Evolutionary conservation across 495 filamentous ascomycete species (phyloP).

Genomic region (Podospora anserina): DNA sequence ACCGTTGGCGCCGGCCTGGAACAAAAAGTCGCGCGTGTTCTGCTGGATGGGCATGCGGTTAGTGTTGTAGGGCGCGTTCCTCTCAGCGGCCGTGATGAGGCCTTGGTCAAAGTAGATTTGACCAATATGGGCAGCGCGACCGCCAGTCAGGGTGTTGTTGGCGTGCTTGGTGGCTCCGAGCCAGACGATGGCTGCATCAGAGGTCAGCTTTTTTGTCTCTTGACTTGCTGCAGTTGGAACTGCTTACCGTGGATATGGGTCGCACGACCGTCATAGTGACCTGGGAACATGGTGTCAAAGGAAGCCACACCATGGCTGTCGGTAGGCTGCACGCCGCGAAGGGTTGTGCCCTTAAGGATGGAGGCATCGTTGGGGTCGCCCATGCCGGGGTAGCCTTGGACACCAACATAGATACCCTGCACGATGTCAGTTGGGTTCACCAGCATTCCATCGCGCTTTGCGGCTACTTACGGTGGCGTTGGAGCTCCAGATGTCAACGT

Average conservation of each 20-base stretch:
- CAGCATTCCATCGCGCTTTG: neutral
- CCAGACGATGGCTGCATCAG: slow-evolving; percentile 43
- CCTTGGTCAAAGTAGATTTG: slow-evolving; percentile 62
- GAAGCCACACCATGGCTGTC: slow-evolving; percentile 47
- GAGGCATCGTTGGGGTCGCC: slow-evolving; percentile 47
- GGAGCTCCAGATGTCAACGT: slow-evolving; percentile 59
- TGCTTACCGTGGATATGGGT: slow-evolving; percentile 42
- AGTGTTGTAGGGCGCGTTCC: slow-evolving; percentile 50
- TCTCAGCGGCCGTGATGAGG: slow-evolving; percentile 47
- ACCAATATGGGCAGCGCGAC: slow-evolving; percentile 53
- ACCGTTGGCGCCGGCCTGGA: slow-evolving; percentile 45
- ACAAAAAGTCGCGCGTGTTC: slow-evolving; percentile 54
- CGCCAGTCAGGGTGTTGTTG: slow-evolving; percentile 53
- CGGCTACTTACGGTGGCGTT: slow-evolving; percentile 36
- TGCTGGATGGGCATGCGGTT: slow-evolving; percentile 50
- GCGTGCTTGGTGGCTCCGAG: slow-evolving; percentile 40
- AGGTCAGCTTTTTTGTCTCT: neutral
- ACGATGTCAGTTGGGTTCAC: neutral
- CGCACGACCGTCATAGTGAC: slow-evolving; percentile 53
- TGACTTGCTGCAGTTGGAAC: neutral
- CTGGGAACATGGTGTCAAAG: slow-evolving; percentile 54
- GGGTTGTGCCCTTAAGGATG: slow-evolving; percentile 50
- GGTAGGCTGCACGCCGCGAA: slow-evolving; percentile 52
- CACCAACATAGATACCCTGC: slow-evolving; percentile 56
- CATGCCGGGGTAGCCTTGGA: slow-evolving; percentile 47